These are phyloP conservation scores for Geoglossum glabrum DNA, from an alignment of 495 filamentous ascomycete species.

Conservation along the genomic window DNA sequence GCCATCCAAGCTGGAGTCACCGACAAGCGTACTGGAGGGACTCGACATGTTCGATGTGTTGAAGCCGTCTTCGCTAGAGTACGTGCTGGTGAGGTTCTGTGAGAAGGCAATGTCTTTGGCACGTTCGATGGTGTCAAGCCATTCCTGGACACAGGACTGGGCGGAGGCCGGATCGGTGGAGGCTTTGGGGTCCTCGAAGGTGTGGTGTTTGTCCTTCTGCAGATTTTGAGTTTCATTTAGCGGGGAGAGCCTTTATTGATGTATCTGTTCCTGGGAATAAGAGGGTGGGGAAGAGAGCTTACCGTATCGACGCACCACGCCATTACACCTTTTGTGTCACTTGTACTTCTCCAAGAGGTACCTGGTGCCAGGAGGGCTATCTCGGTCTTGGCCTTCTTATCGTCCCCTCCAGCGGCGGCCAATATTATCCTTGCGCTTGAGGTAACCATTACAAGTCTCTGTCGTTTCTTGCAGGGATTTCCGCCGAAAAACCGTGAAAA, in stretches of 20 bases:
- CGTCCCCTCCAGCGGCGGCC: slow-evolving; percentile 80
- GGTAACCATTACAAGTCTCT: slow-evolving; percentile 88
- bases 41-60: slow-evolving; percentile 52
- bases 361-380: slow-evolving; percentile 57
- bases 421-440: slow-evolving; percentile 75
- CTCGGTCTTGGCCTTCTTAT: slow-evolving; percentile 87
- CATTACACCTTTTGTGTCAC: slow-evolving; percentile 63
- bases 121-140: slow-evolving; percentile 66
- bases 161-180: slow-evolving; percentile 19
- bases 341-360: slow-evolving; percentile 53
- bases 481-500: slow-evolving; percentile 84
- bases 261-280: too few relatives aligned
- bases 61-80: slow-evolving; percentile 48
- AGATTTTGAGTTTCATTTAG: not conserved
- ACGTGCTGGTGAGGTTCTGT: slow-evolving; percentile 42
- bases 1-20: slow-evolving; percentile 15
- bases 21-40: slow-evolving; percentile 52
- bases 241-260: not conserved
- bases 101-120: slow-evolving; percentile 63
- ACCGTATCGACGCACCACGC: slow-evolving; percentile 92
- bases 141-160: slow-evolving; percentile 50
- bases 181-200: slow-evolving; percentile 73
- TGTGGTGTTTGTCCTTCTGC: slow-evolving; percentile 74
- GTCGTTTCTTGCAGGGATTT: slow-evolving; percentile 74
- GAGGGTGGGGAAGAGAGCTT: slow-evolving; percentile 20